Evolutionary conservation across 257 asterid species (phyloP), one percentile per base, ranked within the genome.

Genomic region (Fraxinus excelsior): DNA sequence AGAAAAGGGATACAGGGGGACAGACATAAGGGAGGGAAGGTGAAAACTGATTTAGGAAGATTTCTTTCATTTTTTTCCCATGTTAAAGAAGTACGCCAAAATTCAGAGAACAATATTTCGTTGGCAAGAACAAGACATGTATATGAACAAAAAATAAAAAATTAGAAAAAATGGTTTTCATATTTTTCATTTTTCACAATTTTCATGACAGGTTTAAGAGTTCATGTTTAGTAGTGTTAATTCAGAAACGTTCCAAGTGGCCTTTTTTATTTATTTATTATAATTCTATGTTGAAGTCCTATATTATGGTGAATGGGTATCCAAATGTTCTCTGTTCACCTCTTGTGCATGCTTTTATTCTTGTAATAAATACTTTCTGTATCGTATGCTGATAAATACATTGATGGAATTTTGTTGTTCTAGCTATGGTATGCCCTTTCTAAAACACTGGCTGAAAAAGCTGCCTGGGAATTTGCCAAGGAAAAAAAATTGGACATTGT

Each of bases 391-490:
- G 67, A 37, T 14, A 46, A 13, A 51, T 13, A 44, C 13, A 1
- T 8, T 29, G 40, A 7, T 69, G 26, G 23, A 8, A 67, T 75
- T 64, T 81, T 67, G 34, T 26, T 78, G 34, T 32, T 78, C 53
- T 71, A 28, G 29, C 29, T 28, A 28, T 28, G 29, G 29, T 28
- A 28, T 28, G 1, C 29, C 29, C 88, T 92, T 56, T 94, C 98
- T 10, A 94, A 94, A 83, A 86, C 88, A 40, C 85, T 87, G 44
- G 97, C 98, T 73, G 98, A 94, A 72, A 91, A 92, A 80, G 97
- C 97, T 82, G 95, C 97, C n/a, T 94, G 98, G 98, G 84, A 92
- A 77, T 91, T 94, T 85, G 90, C 97, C 0, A 81, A 87, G 88
- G 96, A 84, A 81, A 91, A 90, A 13, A 87, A 81, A 79, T 68